Evolutionary conservation across 2,329 filamentous ascomycete genomes (phyloP).

Genomic region (Paraphoma chrysanthemicola): DNA sequence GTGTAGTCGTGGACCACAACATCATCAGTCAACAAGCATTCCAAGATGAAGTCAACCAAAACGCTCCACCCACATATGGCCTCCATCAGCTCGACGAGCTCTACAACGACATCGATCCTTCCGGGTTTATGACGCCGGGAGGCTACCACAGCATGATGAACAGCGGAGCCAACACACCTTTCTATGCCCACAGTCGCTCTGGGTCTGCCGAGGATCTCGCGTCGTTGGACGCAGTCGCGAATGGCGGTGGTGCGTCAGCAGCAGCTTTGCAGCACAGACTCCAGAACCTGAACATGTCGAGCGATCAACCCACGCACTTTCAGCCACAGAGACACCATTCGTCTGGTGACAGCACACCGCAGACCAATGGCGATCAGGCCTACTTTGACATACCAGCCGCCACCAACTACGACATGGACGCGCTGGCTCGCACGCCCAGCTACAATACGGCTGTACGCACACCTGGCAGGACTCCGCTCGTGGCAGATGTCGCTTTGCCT

Average conservation of each 20-base stretch:
- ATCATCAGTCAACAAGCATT: conserved; percentile 50
- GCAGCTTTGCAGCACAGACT: conserved; percentile 74
- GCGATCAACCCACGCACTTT: conserved; percentile 37
- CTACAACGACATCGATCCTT: conserved; percentile 84
- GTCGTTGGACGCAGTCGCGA: conserved; percentile 56
- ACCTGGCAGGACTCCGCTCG: conserved; percentile 48
- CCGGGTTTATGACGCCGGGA: conserved; percentile 80
- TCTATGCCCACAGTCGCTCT: conserved; percentile 72
- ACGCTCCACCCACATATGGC: conserved; percentile 91
- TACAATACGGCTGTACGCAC: conserved; percentile 59
- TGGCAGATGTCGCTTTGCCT: conserved; percentile 48
- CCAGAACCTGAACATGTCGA: conserved; percentile 56
- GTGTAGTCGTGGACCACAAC: conserved; percentile 61
- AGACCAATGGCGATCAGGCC: conserved; percentile 27
- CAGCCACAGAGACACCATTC: conserved; percentile 38
- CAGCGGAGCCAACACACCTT: conserved; percentile 74
- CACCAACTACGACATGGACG: conserved; percentile 51
- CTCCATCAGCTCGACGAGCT: conserved; percentile 88
- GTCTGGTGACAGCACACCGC: conserved; percentile 46
- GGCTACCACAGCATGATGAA: conserved; percentile 62
- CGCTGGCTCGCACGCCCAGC: conserved; percentile 57
- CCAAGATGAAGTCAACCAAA: conserved; percentile 64
- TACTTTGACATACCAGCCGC: conserved; percentile 29
- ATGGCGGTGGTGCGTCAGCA: conserved; percentile 58
- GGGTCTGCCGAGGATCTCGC: conserved; percentile 83